Conservation (phyloP, 2,329 filamentous ascomycete species). For the Ascochyta clinopodiicola region DNA sequence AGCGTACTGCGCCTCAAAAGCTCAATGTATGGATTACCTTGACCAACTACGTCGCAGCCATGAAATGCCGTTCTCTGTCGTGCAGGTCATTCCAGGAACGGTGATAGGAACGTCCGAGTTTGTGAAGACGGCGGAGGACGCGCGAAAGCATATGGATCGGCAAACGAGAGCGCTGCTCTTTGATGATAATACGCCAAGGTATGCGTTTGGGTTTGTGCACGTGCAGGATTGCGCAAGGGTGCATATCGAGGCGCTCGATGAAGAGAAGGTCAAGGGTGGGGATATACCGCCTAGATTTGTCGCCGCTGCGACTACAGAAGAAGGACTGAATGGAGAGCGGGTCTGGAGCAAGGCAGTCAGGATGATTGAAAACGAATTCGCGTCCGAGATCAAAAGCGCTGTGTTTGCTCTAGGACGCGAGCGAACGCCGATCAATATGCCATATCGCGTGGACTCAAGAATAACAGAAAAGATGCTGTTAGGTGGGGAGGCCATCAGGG, state of each 20-base stretch:
- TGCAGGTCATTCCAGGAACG: conserved; percentile 44
- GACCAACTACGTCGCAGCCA: conserved; percentile 18
- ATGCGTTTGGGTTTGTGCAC: conserved; percentile 46
- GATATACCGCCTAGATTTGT: conserved; percentile 38
- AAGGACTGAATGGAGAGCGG: conserved; percentile 23
- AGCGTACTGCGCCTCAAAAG: conserved; percentile 44
- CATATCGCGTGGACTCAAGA: conserved; percentile 38
- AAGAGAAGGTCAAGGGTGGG: conserved; percentile 18
- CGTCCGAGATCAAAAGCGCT: conserved; percentile 21
- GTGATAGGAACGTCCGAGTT: conserved; percentile 45
- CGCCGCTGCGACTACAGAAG: conserved; percentile 32
- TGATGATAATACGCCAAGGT: conserved; percentile 36
- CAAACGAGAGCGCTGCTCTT: conserved; percentile 43
- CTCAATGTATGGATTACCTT: conserved; percentile 43
- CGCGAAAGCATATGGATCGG: conserved; percentile 35
- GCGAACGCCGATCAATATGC: conserved; percentile 41
- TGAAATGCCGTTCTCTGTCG: conserved; percentile 35
- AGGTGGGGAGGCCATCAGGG: conserved; percentile 24
- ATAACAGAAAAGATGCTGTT: conserved; percentile 36
- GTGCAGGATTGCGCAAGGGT: conserved; percentile 41
- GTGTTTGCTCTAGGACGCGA: conserved; percentile 33
- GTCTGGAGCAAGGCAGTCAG: conserved; percentile 35
- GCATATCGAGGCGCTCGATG: conserved; percentile 40
- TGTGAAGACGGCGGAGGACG: conserved; percentile 24
- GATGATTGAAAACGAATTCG: conserved; percentile 28